phyloP scores from a whole-genome alignment of 805 yeast species.

The Yamadazyma laniorum region DNA sequence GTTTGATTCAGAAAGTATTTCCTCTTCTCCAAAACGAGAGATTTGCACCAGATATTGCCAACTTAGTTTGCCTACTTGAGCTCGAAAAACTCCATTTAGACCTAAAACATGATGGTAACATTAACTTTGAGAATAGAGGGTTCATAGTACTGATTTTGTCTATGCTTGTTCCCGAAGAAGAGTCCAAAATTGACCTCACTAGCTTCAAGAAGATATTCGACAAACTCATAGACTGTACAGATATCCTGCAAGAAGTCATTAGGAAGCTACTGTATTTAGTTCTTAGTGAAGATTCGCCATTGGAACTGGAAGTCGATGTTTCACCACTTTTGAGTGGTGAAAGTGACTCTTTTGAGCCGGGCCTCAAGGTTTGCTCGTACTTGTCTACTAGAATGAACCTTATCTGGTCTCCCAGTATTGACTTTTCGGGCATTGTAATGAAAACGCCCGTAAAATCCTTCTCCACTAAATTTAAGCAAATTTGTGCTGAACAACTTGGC shows the following conservation, averaged over 20 bases:
- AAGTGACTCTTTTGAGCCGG: background rate
- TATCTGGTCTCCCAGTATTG: background rate
- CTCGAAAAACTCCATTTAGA: too few species aligned
- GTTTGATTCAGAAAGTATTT: background rate
- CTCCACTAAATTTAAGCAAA: slow-evolving; percentile 23
- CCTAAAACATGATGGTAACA: too few species aligned
- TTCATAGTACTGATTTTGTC: too few species aligned
- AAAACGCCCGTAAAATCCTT: slow-evolving; percentile 18
- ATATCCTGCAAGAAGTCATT: too few species aligned
- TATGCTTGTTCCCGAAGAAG: too few species aligned
- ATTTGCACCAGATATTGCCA: background rate
- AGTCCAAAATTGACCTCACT: too few species aligned
- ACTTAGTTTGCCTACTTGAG: background rate
- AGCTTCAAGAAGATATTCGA: too few species aligned
- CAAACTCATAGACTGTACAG: too few species aligned
- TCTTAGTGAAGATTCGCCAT: too few species aligned
- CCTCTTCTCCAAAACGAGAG: background rate
- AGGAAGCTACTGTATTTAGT: too few species aligned
- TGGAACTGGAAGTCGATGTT: too few species aligned
- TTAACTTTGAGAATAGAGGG: too few species aligned
- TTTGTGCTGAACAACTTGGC: slow-evolving; percentile 18
- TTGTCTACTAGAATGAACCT: slow-evolving; percentile 3
- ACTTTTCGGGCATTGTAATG: background rate
- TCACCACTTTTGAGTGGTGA: background rate
- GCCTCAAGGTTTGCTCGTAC: slow-evolving; percentile 5